Base-by-base conservation (phyloP, 306 rosid species). In the Pyrus communis region DNA sequence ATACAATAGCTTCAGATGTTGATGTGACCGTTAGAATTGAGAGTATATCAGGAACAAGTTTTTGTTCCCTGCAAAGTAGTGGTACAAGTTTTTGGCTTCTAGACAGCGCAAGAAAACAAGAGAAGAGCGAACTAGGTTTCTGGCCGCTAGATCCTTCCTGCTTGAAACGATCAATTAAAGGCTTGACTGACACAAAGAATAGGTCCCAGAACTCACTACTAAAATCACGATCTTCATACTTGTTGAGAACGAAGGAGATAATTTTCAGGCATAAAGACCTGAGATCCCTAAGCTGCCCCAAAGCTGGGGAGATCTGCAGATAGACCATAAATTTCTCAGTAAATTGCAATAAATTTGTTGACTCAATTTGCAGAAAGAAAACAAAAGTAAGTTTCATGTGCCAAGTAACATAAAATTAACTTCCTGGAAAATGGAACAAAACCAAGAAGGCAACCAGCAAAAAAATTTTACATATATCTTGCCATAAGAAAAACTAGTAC, bases 31-130 rank as follows among this genome's bases (percentile, higher is more conserved):
- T 70, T 51, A 92, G 77, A 81, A 95, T 86, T 73, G 95, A 92
- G 71, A 85, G 91, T 73, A 95, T 92, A 85, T 92, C 96, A 59
- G 96, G 91, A 62, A 95, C 84, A 59, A 95, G 96, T 75, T 83
- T 89, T 72, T 78, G 85, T 75, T 92, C 87, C 84, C 85, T 74
- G 78, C 75, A 77, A 75, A 95, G 84, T 43, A 89, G 79, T 35
- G 88, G 81, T 45, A 84, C 88, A 35, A 90, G 91, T 69, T 81
- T 95, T 80, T 83, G 75, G 89, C 85, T 89, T 87, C 86, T 86
- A 74, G 92, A 89, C 98, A 95, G 90, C 77, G 92, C 88, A 81
- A 88, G 75, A 89, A 95, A 95, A 86, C 98, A 90, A 82, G 96
- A 89, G 43, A 92, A 86, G 69, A 95, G 92, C 7, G 97, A 89